Base-by-base conservation (phyloP, 2,329 filamentous ascomycete genomes). In the Fusarium setosum region DNA sequence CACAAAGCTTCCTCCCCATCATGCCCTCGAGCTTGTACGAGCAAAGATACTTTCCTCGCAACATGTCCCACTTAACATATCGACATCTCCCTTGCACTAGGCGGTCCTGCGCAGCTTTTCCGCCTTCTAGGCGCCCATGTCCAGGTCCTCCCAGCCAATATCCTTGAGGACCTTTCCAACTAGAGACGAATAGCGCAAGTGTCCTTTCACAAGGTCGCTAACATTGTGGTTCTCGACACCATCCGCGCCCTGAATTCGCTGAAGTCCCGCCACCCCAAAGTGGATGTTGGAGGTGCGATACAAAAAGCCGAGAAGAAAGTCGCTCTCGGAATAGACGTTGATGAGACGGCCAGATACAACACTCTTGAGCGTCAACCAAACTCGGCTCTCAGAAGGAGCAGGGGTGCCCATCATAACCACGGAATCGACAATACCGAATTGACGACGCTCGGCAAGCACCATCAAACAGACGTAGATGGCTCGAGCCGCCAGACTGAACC, bases 241-340 rank as follows among this genome's bases (percentile, higher is more conserved):
- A 50, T 83, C 81, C 4, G 93, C 87, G 13, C 89, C 90, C 37
- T 87, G 82, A 29, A 96, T 86, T 15, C 86, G 85, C 75, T 97
- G 91, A 17, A 98, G 80, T 1, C 95, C 95, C 0, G 94, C 94
- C 31, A 98, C 85, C 3, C 95, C 94, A 61, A 91, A 90, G 66
- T 96, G 90, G 48, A 95, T 86, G 68, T 90, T 93, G 53, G 91
- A 92, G 4, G 89, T 92, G 49, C 95, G 90, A 75, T 95, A 97
- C 35, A 97, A 82, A 75, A 97, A 97, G 1, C 89, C 94, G 3
- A 98, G 88, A 21, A 97, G 89, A 67, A 93, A 94, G 76, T 98
- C 95, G 44, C 93, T 92, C 50, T 91, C 89, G 1, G 92, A 96
- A 75, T 90, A 97, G 4, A 96, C 93, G 70, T 97, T 98, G 73